phyloP scores from a whole-genome alignment of 805 yeast genomes.

The Helenozyma baotianmanensis region DNA sequence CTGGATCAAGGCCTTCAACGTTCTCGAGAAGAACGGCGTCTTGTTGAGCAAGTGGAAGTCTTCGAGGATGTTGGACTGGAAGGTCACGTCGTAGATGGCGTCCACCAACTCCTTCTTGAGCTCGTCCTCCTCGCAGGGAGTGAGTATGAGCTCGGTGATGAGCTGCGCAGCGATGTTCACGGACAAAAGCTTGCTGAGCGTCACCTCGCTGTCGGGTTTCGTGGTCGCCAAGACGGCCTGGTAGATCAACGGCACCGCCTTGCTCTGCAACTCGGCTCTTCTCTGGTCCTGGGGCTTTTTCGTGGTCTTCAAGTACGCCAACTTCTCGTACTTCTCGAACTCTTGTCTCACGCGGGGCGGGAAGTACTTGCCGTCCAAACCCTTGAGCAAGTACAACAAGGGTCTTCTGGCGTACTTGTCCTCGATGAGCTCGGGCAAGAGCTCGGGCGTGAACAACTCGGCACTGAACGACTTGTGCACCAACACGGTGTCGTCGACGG shows the following conservation, averaged over 20 bases:
- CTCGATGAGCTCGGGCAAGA: conserved; percentile 50
- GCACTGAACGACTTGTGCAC: conserved; percentile 65
- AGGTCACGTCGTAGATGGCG: conserved; percentile 48
- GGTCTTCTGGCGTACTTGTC: conserved; percentile 88
- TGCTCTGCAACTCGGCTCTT: conserved; percentile 61
- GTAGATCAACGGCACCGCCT: conserved; percentile 64
- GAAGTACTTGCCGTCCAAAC: conserved; percentile 78
- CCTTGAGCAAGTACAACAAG: conserved; percentile 71
- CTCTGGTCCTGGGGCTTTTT: conserved; percentile 81
- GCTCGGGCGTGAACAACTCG: conserved; percentile 48
- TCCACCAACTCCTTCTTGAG: conserved; percentile 48
- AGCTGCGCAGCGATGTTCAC: conserved; percentile 83
- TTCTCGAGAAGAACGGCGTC: conserved; percentile 66
- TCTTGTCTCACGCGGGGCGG: conserved; percentile 62
- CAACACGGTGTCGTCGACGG: conserved; percentile 91
- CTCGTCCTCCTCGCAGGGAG: conserved; percentile 43
- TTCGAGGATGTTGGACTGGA: conserved; percentile 62
- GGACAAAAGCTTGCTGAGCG: conserved; percentile 47
- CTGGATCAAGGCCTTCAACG: conserved; percentile 71
- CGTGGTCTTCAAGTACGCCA: conserved; percentile 59
- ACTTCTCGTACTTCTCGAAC: conserved; percentile 53
- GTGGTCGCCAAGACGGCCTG: conserved; percentile 39
- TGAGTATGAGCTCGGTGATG: conserved; percentile 67
- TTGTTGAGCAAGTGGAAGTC: conserved; percentile 65
- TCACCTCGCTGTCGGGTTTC: conserved; percentile 32